Evolutionary conservation across 345 rosid species (phyloP).

Genomic region (Acer saccharum): DNA sequence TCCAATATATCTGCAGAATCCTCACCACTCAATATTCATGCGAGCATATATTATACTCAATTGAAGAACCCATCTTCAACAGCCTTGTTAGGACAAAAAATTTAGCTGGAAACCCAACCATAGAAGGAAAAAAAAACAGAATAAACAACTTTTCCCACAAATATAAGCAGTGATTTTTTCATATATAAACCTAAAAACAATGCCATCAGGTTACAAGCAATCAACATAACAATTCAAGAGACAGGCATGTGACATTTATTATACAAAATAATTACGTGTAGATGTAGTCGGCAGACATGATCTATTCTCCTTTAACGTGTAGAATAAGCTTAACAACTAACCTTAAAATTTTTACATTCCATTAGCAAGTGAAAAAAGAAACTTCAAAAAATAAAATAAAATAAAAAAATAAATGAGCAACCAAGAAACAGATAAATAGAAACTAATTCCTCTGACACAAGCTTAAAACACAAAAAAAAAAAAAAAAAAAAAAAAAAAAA

Average conservation of each 20-base stretch:
- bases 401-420: no score
- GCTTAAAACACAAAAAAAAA: not conserved
- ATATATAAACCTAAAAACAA: no score
- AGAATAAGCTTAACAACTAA: no score
- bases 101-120: not conserved
- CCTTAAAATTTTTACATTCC: no score
- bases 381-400: no score
- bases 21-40: conserved; percentile 31
- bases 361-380: no score
- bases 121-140: not conserved
- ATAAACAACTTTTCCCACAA: not conserved
- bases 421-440: not conserved
- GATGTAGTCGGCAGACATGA: no score
- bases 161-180: not conserved
- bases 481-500: no score
- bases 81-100: conserved; percentile 1
- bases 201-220: not conserved
- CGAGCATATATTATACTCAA: conserved; percentile 8
- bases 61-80: not conserved
- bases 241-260: no score
- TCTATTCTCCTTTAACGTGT: no score
- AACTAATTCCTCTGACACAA: not conserved
- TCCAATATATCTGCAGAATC: conserved; percentile 29
- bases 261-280: no score
- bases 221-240: not conserved